A percentile compares a stretch with the other conserved stretches of the same genome.
These are phyloP conservation scores for Ceratobasidium sp. DNA, from an alignment of 1,284 basidiomycete species.

Conservation along the genomic window DNA sequence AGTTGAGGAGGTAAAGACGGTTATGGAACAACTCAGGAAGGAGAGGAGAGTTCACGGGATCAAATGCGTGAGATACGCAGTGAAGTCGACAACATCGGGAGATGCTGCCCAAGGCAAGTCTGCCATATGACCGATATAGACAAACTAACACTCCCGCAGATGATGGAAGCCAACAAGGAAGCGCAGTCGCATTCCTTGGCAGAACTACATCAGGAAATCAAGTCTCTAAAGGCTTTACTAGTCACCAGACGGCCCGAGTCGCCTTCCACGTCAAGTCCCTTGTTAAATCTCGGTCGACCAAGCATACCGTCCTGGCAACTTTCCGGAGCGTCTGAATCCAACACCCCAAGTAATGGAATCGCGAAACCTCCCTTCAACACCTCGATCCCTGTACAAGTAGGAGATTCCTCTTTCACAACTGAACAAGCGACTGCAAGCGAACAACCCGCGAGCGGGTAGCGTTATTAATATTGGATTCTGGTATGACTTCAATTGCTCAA, in stretches of 20 bases:
- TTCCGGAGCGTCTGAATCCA: conserved; percentile 47
- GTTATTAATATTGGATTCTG: not conserved
- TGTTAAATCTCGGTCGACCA: conserved; percentile 62
- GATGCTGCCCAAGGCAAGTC: conserved; percentile 84
- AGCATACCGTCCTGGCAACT: conserved; percentile 91
- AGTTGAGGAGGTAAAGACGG: conserved; percentile 80
- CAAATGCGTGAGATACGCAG: conserved; percentile 93
- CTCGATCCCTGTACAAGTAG: not conserved
- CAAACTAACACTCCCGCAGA: conserved; percentile 56
- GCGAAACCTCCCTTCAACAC: not conserved
- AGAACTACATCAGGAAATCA: conserved; percentile 93
- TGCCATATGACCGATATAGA: not conserved
- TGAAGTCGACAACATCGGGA: conserved; percentile 91
- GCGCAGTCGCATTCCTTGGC: conserved; percentile 71
- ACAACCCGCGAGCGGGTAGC: not conserved
- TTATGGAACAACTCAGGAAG: conserved; percentile 78
- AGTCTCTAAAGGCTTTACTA: conserved; percentile 91
- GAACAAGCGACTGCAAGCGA: not conserved
- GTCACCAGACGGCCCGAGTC: conserved; percentile 75
- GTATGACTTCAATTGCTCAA: conserved; percentile 12
- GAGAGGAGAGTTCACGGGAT: conserved; percentile 80
- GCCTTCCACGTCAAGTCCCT: conserved; percentile 56
- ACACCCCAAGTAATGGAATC: not conserved
- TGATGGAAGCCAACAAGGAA: conserved; percentile 94
- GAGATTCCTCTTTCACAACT: not conserved